Percentiles rank a stretch among this genome's conserved stretches.
phyloP scores from a whole-genome alignment of 1,284 basidiomycete genomes.

The Filobasidium uniguttulatum region DNA sequence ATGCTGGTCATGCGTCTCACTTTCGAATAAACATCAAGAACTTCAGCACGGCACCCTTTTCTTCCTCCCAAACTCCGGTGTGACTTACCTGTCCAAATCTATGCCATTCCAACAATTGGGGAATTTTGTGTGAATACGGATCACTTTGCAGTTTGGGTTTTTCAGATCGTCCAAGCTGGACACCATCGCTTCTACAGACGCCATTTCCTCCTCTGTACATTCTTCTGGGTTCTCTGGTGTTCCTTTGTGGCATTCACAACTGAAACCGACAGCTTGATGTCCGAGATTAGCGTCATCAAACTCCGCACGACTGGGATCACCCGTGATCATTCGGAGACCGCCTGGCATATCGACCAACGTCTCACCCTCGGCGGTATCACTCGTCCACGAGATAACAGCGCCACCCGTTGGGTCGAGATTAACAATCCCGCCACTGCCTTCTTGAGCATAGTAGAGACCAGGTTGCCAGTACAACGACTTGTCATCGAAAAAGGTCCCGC shows the following conservation, averaged over 20 bases:
- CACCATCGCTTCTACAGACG: no score
- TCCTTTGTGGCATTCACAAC: background rate
- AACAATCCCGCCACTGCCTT: background rate
- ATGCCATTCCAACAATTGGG: background rate
- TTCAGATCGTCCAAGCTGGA: background rate
- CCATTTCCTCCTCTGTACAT: no score
- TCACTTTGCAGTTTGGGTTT: background rate
- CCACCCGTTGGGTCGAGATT: background rate
- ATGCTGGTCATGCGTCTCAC: background rate
- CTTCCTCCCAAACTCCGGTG: background rate
- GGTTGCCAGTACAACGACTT: conserved; percentile 4
- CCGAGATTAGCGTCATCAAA: background rate
- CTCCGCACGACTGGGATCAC: background rate
- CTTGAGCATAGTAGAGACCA: background rate
- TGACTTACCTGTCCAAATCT: background rate
- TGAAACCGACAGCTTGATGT: background rate
- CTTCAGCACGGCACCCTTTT: background rate
- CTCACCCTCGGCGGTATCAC: background rate
- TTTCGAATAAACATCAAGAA: background rate
- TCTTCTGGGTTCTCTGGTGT: no score
- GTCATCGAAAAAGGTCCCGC: background rate
- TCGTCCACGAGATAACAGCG: background rate
- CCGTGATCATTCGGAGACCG: background rate
- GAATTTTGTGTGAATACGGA: background rate
- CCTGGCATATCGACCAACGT: background rate